Percentiles rank a stretch among this genome's conserved stretches.
Evolutionary conservation across 805 yeast species (phyloP).

Genomic region (Teunomyces panamensis): DNA sequence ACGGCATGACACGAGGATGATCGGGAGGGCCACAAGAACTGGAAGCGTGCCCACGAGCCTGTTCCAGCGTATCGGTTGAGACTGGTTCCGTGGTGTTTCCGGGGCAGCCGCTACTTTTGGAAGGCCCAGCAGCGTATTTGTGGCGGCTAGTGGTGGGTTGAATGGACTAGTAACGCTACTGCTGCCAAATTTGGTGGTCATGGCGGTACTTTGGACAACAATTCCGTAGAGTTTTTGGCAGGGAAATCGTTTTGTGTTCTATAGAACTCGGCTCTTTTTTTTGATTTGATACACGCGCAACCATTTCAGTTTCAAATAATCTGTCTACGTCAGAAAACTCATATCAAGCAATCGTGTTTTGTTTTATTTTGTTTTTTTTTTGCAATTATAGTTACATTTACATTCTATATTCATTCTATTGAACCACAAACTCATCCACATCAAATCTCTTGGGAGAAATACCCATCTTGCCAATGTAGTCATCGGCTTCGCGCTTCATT

Average conservation of each 20-base stretch:
- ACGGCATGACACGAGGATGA: constrained; percentile 24
- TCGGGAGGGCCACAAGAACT: constrained; percentile 30
- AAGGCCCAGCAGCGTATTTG: not conserved
- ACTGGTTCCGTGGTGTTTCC: not conserved
- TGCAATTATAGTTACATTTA: not conserved
- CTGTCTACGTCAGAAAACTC: not conserved
- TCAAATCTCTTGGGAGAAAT: constrained; percentile 20
- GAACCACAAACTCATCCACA: constrained; percentile 17
- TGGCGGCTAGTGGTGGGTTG: not conserved
- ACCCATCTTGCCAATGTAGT: constrained; percentile 65
- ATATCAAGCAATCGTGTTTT: not conserved
- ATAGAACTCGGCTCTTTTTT: not conserved
- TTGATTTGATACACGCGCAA: not conserved
- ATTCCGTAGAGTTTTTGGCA: not conserved
- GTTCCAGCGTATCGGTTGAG: not conserved
- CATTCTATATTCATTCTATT: constrained; percentile 5
- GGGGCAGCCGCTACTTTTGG: not conserved
- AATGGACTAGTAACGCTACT: not conserved
- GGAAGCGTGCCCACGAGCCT: constrained; percentile 24
- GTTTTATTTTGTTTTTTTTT: not conserved
- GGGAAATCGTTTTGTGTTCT: not conserved
- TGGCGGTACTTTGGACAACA: not conserved
- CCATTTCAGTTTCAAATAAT: no score
- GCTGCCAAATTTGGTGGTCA: not conserved
- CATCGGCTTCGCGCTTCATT: constrained; percentile 50